Evolutionary conservation across 345 rosid species (phyloP), one percentile per base, ranked within the genome.

Genomic region (Camelina sativa): DNA sequence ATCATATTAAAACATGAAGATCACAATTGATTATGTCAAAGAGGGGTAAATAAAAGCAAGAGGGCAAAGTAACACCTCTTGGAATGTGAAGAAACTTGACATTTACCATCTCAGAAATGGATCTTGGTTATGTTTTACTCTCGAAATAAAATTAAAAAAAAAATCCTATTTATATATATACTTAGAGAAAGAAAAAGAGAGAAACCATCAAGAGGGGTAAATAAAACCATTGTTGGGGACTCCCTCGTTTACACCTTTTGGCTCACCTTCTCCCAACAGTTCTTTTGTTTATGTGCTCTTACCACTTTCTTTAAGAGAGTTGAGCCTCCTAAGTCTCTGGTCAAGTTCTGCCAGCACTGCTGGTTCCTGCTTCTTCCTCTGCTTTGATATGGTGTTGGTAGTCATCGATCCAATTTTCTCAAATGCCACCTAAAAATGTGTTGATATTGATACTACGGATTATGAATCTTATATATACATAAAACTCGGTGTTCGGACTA

Each of bases 281-380:
- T 40, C 13, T 20, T 17, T 46, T 65, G 12, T 28, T 73, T 16
- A 74, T 35, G 79, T 62, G 53, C 44, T 69, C 60, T 76, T 76
- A 1, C 76, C 91, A 63, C 71, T 88, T 81, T 75, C 69, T 75
- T 82, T 88, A 25, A 85, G 69, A 17, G 98, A 85, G 84, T 92
- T 89, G 62, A 96, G 84, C 76, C 97, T 79, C 82, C 96, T 82
- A 64, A 89, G 75, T 85, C 99, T 85, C 85, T 88, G 91, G 78
- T 91, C 97, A 19, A 96, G 93, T 82, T 96, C 99, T 43, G 97
- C 98, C 97, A 91, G 84, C 47, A 96, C 99, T 12, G 97, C 98
- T 1, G 97, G 89, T 80, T 96, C 98, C 79, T 92, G 99, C 81
- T 88, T 96, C 80, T 96, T 96, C 86, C 99, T 84, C 80, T 92